Base-by-base conservation (phyloP, 1,284 basidiomycete genomes). In the Microbotryum scabiosae region DNA sequence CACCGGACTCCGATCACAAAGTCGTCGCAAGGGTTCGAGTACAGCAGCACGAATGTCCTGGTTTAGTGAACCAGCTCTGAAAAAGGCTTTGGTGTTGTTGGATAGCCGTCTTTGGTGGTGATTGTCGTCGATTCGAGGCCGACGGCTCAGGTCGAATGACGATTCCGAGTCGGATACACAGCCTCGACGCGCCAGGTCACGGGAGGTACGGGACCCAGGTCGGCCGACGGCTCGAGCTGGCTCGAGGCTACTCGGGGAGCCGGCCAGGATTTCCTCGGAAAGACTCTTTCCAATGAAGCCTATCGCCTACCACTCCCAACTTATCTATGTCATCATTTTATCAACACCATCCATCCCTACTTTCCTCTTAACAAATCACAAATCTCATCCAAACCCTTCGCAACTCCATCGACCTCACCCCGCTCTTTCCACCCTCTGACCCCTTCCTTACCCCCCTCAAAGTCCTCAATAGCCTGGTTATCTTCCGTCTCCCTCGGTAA, bases 401-500 rank as follows among this genome's bases (percentile, higher is more conserved):
- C 26, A 1, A 67, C 56, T 2, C 57, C 32, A 25, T 67, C 62
- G 10, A 64, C 55, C 45, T 62, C 55, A 6, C 65, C 65, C 5
- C 60, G 62, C 10, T 67, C 62, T 0, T 14, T 36, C 25, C 30
- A 54, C 5, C 43, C 18, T 25, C 44, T 56, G 25, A 67, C 58
- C 16, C 48, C 57, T 5, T 28, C 36, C 49, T 51, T 51, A 10
- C 26, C 49, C 18, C 10, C 56, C 8, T 7, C 62, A n/a, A 52
- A 41, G 46, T 16, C 56, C 44, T 20, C 48, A 47, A 23, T 55
- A 20, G 43, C 52, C 23, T 5, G 30, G 41, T n/a, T 25, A 53
- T 74, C 73, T 57, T 75, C 74, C 2, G 73, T 74, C 16, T 51
- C 49, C 20, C 74, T 64, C n/a, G 67, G 66, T 32, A 74, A 62